Percentiles rank a stretch among this genome's conserved stretches.
Evolutionary conservation across 31 red algal genomes (phyloP).

Genomic region (Endocladia muricata): DNA sequence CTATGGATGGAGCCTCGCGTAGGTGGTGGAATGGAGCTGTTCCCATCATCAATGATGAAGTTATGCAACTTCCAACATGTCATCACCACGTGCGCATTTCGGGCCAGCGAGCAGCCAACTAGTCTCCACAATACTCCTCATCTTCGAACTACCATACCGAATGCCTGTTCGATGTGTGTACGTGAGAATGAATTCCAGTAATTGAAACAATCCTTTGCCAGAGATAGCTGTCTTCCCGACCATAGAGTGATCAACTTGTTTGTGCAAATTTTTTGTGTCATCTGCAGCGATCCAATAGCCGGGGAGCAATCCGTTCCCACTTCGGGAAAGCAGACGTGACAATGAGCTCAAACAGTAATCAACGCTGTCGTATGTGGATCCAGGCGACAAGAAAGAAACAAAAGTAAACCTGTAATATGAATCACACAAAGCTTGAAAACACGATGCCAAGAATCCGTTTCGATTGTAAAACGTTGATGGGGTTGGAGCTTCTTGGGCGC

Average conservation of each 20-base stretch:
- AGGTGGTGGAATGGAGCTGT: not conserved
- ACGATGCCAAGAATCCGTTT: conserved; percentile 32
- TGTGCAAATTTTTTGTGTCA: conserved; percentile 31
- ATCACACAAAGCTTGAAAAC: conserved; percentile 35
- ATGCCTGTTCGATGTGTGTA: conserved; percentile 21
- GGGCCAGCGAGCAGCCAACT: not conserved
- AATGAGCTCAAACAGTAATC: conserved; percentile 2
- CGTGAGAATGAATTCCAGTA: conserved; percentile 13
- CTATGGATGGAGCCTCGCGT: not conserved
- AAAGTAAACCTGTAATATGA: conserved; percentile 30
- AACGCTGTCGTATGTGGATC: conserved; percentile 26
- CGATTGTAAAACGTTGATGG: conserved; percentile 31
- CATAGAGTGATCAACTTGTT: conserved; percentile 19
- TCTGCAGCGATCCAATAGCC: conserved; percentile 48
- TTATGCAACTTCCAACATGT: conserved; percentile 36
- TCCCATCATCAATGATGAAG: conserved; percentile 12
- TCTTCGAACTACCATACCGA: conserved; percentile 23
- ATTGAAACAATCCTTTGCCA: conserved; percentile 26
- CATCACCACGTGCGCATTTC: not conserved
- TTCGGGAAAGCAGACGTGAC: not conserved
- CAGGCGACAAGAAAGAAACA: conserved; percentile 18
- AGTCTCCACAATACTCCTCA: conserved; percentile 6
- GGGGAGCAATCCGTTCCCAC: not conserved
- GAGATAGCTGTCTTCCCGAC: not conserved
- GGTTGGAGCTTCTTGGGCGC: not conserved